These are phyloP conservation scores for Fusarium xyrophilum DNA, from an alignment of 2,329 filamentous ascomycete genomes.

Conservation along the genomic window DNA sequence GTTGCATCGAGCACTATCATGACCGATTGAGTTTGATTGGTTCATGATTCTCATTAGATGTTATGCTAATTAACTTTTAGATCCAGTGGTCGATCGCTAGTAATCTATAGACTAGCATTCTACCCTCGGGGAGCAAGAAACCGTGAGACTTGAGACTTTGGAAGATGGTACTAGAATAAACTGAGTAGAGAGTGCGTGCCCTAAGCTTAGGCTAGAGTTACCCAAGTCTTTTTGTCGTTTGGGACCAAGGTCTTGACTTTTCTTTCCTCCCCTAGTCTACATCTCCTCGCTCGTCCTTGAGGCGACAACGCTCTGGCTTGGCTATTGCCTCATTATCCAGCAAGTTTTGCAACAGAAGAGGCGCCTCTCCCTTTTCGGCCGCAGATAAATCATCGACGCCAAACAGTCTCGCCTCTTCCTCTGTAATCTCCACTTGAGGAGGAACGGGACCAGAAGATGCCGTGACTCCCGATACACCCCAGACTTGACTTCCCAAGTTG, in stretches of 20 bases:
- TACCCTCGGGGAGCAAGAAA: no score
- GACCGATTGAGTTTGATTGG: not conserved
- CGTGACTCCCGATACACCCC: conserved; percentile 36
- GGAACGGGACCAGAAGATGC: conserved; percentile 23
- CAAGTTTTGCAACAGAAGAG: fast-evolving
- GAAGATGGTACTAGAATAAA: no score
- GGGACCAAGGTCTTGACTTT: no score
- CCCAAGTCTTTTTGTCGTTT: no score
- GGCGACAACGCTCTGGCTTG: not conserved
- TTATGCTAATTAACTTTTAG: not conserved
- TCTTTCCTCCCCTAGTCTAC: no score
- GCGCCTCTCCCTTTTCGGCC: conserved; percentile 19
- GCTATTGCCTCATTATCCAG: not conserved
- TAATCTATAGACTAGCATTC: not conserved
- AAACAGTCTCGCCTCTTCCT: not conserved
- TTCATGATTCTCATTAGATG: not conserved
- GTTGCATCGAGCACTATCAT: not conserved
- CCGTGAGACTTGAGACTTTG: no score
- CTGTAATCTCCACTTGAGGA: not conserved
- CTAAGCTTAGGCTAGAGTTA: no score
- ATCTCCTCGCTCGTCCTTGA: conserved; percentile 3
- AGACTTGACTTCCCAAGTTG: conserved; percentile 32
- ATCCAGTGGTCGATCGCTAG: not conserved
- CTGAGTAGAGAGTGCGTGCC: no score
- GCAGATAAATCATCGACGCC: not conserved